Evolutionary conservation across 2,329 filamentous ascomycete genomes (phyloP).

Genomic region (Coniochaeta sp.): DNA sequence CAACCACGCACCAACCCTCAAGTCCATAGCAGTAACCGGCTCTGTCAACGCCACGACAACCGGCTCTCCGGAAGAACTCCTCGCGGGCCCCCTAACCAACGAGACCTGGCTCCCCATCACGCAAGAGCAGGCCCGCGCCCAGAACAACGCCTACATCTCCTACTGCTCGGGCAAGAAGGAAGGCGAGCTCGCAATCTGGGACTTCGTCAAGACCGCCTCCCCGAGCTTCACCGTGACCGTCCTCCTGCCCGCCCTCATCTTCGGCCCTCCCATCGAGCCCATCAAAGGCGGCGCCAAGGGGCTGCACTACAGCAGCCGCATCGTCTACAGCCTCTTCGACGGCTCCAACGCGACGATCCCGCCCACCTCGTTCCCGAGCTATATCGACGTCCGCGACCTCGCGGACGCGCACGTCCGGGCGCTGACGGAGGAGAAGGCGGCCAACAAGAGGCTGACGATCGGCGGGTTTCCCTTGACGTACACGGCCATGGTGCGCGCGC

Average conservation of each 20-base stretch:
- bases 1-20: slow-evolving; percentile 17
- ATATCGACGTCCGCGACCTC: slow-evolving; percentile 21
- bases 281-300: slow-evolving; percentile 13
- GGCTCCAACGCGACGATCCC: slow-evolving; percentile 16
- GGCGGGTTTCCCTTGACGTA: slow-evolving; percentile 10
- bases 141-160: slow-evolving; percentile 16
- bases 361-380: slow-evolving; percentile 14
- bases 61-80: slow-evolving; percentile 15
- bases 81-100: slow-evolving; percentile 13
- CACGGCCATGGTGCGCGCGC: slow-evolving; percentile 12
- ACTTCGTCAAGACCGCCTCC: slow-evolving; percentile 15
- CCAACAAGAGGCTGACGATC: slow-evolving; percentile 15
- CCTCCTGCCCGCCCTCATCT: slow-evolving; percentile 18
- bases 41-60: slow-evolving; percentile 19
- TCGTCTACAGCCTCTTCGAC: slow-evolving; percentile 19
- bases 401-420: slow-evolving; percentile 18
- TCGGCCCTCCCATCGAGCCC: slow-evolving; percentile 19
- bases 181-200: slow-evolving; percentile 20
- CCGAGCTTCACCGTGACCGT: slow-evolving; percentile 17
- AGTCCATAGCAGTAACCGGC: slow-evolving; percentile 22
- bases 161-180: slow-evolving; percentile 21
- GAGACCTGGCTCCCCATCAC: slow-evolving; percentile 18
- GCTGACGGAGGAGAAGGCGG: slow-evolving; percentile 14
- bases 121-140: slow-evolving; percentile 14
- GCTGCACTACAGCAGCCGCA: slow-evolving; percentile 17